These are phyloP conservation scores for Termitomyces eurrhizus DNA, from an alignment of 768 basidiomycete genomes.

Conservation along the genomic window DNA sequence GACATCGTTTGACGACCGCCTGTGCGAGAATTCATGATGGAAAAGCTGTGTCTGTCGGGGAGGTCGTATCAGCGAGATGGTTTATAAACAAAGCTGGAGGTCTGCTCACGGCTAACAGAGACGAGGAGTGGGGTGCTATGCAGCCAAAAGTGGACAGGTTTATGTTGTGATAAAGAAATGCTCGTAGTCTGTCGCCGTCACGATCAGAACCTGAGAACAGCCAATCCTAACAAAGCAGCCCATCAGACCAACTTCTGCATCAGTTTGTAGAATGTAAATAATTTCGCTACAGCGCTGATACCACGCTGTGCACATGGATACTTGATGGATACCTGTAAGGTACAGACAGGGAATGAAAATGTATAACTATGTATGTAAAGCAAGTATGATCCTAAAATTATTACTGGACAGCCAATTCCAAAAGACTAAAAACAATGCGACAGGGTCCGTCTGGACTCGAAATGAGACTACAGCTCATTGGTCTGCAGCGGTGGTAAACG, in stretches of 20 bases:
- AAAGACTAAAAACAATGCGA: conserved; percentile 8
- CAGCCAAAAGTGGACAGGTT: conserved; percentile 5
- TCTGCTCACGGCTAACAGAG: neutral
- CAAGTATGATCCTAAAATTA: conserved; percentile 1
- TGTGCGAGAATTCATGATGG: conserved; percentile 53
- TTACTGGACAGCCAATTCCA: neutral
- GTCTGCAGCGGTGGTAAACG: conserved; percentile 15
- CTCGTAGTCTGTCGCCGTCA: conserved; percentile 15
- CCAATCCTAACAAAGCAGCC: conserved; percentile 14
- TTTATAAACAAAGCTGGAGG: neutral
- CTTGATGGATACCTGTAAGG: conserved; percentile 1
- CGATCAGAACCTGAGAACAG: conserved; percentile 17
- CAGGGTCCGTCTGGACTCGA: neutral
- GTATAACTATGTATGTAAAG: conserved; percentile 8
- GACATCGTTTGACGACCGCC: conserved; percentile 88
- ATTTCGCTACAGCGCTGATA: conserved; percentile 8
- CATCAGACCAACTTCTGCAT: conserved; percentile 13
- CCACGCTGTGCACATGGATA: conserved; percentile 15
- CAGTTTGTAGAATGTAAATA: conserved; percentile 2
- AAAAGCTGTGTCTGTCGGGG: neutral
- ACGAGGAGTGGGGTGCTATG: neutral
- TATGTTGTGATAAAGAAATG: conserved; percentile 10
- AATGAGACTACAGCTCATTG: conserved; percentile 10
- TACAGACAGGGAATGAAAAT: conserved; percentile 9
- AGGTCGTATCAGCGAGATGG: neutral